phyloP scores from a whole-genome alignment of 352 stramenopile species.

The Pythium chondricola region DNA sequence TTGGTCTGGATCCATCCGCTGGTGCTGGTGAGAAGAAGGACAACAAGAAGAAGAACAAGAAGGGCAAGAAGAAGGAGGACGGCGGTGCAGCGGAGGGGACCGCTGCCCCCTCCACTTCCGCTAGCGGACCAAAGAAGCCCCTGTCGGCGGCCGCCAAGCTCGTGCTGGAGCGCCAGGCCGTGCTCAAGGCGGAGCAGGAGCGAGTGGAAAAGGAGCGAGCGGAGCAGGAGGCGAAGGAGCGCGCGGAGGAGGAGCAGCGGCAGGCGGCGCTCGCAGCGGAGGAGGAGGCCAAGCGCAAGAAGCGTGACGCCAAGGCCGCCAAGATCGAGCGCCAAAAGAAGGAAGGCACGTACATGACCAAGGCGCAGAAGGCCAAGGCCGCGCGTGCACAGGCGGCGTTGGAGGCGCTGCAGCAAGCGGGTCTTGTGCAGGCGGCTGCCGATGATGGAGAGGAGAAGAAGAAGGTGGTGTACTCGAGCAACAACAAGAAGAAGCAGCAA shows the following conservation, averaged over 20 bases:
- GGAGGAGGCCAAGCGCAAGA: conserved; percentile 70
- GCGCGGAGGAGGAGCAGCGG: conserved; percentile 61
- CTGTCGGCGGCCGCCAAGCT: conserved; percentile 64
- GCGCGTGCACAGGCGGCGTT: conserved; percentile 83
- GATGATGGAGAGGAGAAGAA: conserved; percentile 75
- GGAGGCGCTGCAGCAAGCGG: conserved; percentile 90
- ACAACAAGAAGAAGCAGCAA: conserved; percentile 41
- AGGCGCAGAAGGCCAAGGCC: conserved; percentile 95
- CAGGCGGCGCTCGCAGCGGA: conserved; percentile 34
- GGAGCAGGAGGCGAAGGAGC: conserved; percentile 54
- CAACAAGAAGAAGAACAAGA: conserved; percentile 86
- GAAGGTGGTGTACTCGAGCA: conserved; percentile 89
- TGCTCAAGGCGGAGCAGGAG: conserved; percentile 69
- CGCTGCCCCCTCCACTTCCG: background rate
- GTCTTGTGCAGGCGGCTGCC: conserved; percentile 60
- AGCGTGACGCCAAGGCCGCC: conserved; percentile 76
- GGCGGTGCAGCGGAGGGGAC: conserved; percentile 12
- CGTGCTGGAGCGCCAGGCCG: conserved; percentile 68
- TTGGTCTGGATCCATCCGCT: conserved; percentile 54
- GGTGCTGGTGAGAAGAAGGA: conserved; percentile 64
- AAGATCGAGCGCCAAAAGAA: conserved; percentile 94
- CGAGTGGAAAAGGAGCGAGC: conserved; percentile 46
- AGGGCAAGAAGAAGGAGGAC: conserved; percentile 55
- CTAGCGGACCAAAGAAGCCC: conserved; percentile 55
- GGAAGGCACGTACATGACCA: conserved; percentile 99